These are phyloP conservation scores for Lachnellula hyalina DNA, from an alignment of 2,329 filamentous ascomycete genomes.

Conservation along the genomic window DNA sequence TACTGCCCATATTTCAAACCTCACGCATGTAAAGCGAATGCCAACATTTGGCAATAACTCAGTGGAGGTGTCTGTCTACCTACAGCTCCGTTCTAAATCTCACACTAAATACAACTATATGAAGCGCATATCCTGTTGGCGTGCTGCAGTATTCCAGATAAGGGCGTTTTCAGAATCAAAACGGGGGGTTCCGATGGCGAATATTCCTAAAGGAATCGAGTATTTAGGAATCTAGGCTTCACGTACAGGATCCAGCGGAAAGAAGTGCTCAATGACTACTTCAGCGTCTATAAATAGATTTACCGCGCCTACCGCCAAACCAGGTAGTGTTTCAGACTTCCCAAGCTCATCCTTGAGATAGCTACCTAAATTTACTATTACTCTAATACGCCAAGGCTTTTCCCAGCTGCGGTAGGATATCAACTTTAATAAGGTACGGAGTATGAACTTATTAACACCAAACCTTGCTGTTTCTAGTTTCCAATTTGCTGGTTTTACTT, in stretches of 20 bases:
- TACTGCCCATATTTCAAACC: constrained; percentile 43
- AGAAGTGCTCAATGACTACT: not conserved
- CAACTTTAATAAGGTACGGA: too few relatives aligned
- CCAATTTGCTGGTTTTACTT: too few relatives aligned
- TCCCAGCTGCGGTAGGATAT: too few relatives aligned
- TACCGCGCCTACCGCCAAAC: too few relatives aligned
- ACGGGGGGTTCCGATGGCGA: not conserved
- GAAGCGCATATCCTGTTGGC: constrained; percentile 44
- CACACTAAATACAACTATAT: constrained; percentile 39
- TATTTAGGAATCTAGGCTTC: too few relatives aligned
- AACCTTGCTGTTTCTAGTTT: too few relatives aligned
- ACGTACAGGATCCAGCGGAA: not conserved
- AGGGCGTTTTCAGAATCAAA: not conserved
- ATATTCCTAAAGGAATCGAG: not conserved
- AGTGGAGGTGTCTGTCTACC: constrained; percentile 33
- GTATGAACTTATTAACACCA: too few relatives aligned
- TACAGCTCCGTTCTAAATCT: constrained; percentile 42
- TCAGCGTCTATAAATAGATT: too few relatives aligned
- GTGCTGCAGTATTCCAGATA: not conserved
- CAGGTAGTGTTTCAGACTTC: too few relatives aligned
- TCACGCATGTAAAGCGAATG: constrained; percentile 40
- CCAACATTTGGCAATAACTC: constrained; percentile 40
- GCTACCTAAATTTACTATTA: too few relatives aligned
- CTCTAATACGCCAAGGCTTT: too few relatives aligned
- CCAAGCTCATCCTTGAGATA: too few relatives aligned